A percentile compares a stretch with the other conserved stretches of the same genome.
These are phyloP conservation scores for Myxozyma monticola DNA, from an alignment of 805 yeast species.

Conservation along the genomic window DNA sequence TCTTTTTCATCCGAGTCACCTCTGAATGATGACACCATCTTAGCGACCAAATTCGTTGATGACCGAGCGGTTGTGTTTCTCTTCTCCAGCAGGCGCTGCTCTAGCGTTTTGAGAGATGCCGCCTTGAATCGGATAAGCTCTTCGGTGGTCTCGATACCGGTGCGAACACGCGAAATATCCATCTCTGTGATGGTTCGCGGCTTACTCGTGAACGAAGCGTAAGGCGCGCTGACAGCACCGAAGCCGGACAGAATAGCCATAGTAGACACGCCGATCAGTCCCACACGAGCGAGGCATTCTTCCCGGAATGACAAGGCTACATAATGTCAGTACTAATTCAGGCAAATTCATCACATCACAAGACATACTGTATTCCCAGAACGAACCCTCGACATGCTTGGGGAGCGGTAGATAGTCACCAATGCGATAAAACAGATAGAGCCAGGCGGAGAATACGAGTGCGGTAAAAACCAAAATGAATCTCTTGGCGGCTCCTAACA, in stretches of 20 bases:
- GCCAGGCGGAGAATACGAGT: conserved; percentile 33
- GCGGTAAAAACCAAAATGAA: conserved; percentile 16
- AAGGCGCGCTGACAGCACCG: conserved; percentile 46
- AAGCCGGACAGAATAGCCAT: conserved; percentile 46
- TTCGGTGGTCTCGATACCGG: conserved; percentile 37
- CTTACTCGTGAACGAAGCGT: conserved; percentile 38
- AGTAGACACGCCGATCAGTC: conserved; percentile 44
- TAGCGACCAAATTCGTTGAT: conserved; percentile 36
- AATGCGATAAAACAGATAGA: conserved; percentile 33
- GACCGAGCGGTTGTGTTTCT: conserved; percentile 24
- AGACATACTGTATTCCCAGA: conserved; percentile 26
- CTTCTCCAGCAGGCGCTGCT: conserved; percentile 34
- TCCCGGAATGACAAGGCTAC: conserved; percentile 27
- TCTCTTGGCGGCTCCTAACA: conserved; percentile 11
- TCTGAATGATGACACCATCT: conserved; percentile 33
- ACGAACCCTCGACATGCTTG: conserved; percentile 30
- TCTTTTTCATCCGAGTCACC: conserved; percentile 30
- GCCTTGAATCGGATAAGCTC: conserved; percentile 36
- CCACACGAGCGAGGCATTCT: conserved; percentile 39
- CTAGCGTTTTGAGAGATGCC: conserved; percentile 29
- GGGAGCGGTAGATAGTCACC: conserved; percentile 36
- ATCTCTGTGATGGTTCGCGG: conserved; percentile 34
- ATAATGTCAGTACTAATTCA: not conserved
- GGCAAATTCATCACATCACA: not conserved
- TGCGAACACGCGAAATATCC: conserved; percentile 37